A percentile compares a stretch with the other conserved stretches of the same genome.
phyloP scores from a whole-genome alignment of 2,329 filamentous ascomycete species.

The Macroventuria anomochaeta region DNA sequence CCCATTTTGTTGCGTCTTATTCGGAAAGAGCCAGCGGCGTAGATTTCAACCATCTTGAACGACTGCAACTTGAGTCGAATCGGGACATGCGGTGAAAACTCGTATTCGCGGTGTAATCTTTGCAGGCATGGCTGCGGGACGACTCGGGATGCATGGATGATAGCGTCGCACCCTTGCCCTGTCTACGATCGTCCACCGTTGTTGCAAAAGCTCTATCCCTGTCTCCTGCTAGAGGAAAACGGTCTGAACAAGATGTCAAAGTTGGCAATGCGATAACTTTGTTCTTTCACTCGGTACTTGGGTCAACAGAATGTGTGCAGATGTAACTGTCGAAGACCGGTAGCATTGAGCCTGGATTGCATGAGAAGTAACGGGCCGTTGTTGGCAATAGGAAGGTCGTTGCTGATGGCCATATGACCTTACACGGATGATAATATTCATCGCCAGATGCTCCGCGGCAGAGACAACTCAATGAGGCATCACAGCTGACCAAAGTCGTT shows the following conservation, averaged over 20 bases:
- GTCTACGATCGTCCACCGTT: constrained; percentile 43
- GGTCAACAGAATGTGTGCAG: constrained; percentile 3
- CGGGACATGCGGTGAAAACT: constrained; percentile 19
- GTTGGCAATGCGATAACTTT: constrained; percentile 11
- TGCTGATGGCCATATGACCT: constrained; percentile 1
- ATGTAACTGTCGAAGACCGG: constrained; percentile 9
- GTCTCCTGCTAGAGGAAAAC: constrained; percentile 37
- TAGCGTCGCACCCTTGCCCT: constrained; percentile 38
- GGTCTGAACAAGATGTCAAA: constrained; percentile 16
- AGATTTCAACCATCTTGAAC: constrained; percentile 1
- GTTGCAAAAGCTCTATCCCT: constrained; percentile 38
- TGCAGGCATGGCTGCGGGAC: constrained; percentile 35
- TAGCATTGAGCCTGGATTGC: neutral
- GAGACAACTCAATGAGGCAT: neutral
- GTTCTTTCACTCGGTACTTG: neutral
- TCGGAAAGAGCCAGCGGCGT: neutral
- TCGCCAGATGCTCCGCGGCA: constrained; percentile 1
- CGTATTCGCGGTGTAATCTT: constrained; percentile 23
- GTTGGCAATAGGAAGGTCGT: neutral
- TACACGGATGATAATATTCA: neutral
- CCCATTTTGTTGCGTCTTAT: neutral
- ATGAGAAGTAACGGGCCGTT: neutral
- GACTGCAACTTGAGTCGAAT: constrained; percentile 22
- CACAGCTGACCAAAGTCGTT: constrained; percentile 35
- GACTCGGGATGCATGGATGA: constrained; percentile 41